phyloP scores from a whole-genome alignment of 2,329 filamentous ascomycete genomes.

The Diplocarpon rosae region DNA sequence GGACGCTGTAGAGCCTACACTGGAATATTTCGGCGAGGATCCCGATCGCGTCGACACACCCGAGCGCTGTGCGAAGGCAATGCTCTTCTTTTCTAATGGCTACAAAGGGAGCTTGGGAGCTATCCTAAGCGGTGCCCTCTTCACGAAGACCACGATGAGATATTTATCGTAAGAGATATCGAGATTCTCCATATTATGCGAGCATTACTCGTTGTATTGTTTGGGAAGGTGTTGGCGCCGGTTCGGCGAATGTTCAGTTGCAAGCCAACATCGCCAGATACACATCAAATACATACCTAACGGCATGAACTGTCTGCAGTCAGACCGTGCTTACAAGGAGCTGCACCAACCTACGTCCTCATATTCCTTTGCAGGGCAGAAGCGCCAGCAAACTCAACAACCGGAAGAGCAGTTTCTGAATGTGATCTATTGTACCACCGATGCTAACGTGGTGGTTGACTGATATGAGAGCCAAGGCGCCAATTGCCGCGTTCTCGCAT shows the following conservation, averaged over 20 bases:
- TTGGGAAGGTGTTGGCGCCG: slow-evolving; percentile 59
- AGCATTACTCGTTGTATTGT: slow-evolving; percentile 96
- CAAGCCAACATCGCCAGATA: slow-evolving; percentile 47
- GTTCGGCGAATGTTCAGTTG: slow-evolving; percentile 5
- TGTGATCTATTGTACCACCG: slow-evolving; percentile 31
- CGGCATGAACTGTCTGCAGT: slow-evolving; percentile 43
- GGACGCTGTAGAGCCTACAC: slow-evolving; percentile 47
- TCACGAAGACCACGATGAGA: slow-evolving; percentile 86
- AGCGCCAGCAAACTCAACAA: slow-evolving; percentile 33
- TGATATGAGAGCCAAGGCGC: slow-evolving; percentile 40
- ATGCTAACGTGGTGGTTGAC: slow-evolving; percentile 49
- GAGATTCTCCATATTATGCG: slow-evolving; percentile 86
- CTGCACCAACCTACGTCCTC: slow-evolving; percentile 42
- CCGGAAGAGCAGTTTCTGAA: slow-evolving; percentile 34
- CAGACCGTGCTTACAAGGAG: slow-evolving; percentile 50
- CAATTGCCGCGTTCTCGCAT: slow-evolving; percentile 42
- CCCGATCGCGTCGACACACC: slow-evolving; percentile 55
- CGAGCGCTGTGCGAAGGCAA: slow-evolving; percentile 78
- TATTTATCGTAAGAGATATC: slow-evolving; percentile 94
- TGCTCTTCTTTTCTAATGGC: slow-evolving; percentile 89
- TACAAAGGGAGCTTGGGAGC: slow-evolving; percentile 86
- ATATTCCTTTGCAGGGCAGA: slow-evolving; percentile 38
- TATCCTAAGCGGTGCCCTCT: slow-evolving; percentile 83
- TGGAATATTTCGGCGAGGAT: slow-evolving; percentile 57
- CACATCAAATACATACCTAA: slow-evolving; percentile 94